Evolutionary conservation across 306 rosid species (phyloP).

Genomic region (Cucurbita maxima): DNA sequence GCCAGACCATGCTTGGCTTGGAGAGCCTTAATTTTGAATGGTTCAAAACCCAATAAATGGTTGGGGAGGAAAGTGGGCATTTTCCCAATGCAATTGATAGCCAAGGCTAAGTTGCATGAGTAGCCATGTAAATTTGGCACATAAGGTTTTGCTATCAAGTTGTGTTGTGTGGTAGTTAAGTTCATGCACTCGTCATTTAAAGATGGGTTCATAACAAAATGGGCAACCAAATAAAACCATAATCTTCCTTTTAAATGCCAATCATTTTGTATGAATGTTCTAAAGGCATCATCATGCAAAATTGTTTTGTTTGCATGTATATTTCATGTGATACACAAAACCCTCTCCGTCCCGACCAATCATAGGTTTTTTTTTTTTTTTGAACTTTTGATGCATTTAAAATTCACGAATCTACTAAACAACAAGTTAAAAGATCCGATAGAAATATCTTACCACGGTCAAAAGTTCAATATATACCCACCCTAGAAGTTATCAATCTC

Average conservation of each 20-base stretch:
- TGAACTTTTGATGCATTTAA: too few relatives aligned
- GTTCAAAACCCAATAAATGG: not conserved
- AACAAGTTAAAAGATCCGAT: too few relatives aligned
- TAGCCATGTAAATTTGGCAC: not conserved
- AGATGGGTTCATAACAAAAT: not conserved
- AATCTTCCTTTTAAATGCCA: not conserved
- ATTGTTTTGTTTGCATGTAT: not conserved
- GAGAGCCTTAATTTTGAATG: not conserved
- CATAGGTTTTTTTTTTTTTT: too few relatives aligned
- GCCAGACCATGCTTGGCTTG: too few relatives aligned
- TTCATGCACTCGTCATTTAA: conserved; percentile 6
- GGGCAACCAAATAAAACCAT: too few relatives aligned
- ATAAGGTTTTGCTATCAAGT: not conserved
- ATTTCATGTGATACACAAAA: not conserved
- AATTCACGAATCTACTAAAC: too few relatives aligned
- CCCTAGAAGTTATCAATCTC: too few relatives aligned
- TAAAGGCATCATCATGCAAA: not conserved
- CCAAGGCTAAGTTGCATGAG: not conserved
- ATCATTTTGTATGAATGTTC: not conserved
- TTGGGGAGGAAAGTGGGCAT: not conserved
- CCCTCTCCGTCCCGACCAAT: too few relatives aligned
- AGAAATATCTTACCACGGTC: too few relatives aligned
- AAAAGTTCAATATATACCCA: too few relatives aligned
- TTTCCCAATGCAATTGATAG: not conserved
- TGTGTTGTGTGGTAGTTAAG: conserved; percentile 2